Base-by-base conservation (phyloP, 768 basidiomycete species). In the Hemileccinum impolitum region DNA sequence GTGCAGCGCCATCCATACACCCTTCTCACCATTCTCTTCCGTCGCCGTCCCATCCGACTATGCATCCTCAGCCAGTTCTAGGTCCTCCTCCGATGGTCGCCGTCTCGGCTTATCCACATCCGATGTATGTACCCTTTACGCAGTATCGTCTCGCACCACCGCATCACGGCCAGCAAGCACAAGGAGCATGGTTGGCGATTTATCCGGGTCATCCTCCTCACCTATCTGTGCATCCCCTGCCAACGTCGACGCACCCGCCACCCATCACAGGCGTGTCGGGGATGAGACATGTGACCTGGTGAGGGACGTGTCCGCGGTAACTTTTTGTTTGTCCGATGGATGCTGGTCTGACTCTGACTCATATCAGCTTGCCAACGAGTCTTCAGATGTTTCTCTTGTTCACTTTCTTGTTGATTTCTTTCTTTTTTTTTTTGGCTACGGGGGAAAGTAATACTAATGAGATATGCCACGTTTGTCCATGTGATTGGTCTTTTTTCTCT, bases 231-330 rank as follows among this genome's bases (percentile, higher is more conserved):
- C 61, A 63, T 39, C 44, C 61, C 10, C 36, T 63, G 17, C 48
- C 57, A 5, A 32, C 15, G 19, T 59, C 30, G 13, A 10, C 44
- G 17, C 54, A 60, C 30, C 32, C 50, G 25, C 10, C 50, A 9
- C 41, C 58, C 10, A 60, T 62, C 18, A 58, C 61, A n/a, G 58
- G 61, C 12, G 37, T 38, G 19, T 52, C 61, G 6, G 61, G 61
- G 25, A 63, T 62, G 61, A 47, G 61, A 42, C 61, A 62, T 23
- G 61, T 50, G 23, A 62, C 47, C 31, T 62, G 61, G 61, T 62
- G 51, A 62, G 39, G 11, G 53, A 46, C n/a, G n/a, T n/a, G n/a
- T n/a, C 23, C 32, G 28, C 32, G 45, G 59, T 47, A n/a, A 13
- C 23, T 56, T 55, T 6, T 38, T 40, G 5, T 10, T 26, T 4